phyloP scores from a whole-genome alignment of 345 rosid species.

The Raphanus raphanistrum region DNA sequence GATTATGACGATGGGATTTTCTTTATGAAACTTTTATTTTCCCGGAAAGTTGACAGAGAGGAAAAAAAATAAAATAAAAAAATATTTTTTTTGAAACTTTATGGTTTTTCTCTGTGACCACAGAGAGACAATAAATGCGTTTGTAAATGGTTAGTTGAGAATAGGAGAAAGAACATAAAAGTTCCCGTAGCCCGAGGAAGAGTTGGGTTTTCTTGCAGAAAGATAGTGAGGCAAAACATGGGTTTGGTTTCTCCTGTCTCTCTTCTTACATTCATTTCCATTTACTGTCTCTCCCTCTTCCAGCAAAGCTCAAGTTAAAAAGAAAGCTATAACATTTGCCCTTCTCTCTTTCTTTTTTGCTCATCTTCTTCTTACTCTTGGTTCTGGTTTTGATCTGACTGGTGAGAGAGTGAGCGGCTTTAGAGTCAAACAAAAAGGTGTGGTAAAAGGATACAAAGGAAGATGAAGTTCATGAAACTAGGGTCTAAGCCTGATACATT shows the following conservation, averaged over 20 bases:
- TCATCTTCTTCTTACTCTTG: background rate
- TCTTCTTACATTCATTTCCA: slow-evolving; percentile 38
- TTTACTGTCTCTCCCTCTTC: slow-evolving; percentile 43
- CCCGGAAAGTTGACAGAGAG: slow-evolving; percentile 31
- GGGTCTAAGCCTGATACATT: slow-evolving; percentile 92
- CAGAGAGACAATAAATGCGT: slow-evolving; percentile 36
- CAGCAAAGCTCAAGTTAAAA: slow-evolving; percentile 20
- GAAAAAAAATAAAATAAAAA: background rate
- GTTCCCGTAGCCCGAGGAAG: slow-evolving; percentile 42
- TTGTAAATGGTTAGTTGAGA: slow-evolving; percentile 34
- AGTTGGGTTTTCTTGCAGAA: slow-evolving; percentile 27
- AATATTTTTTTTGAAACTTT: slow-evolving; percentile 18
- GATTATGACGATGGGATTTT: slow-evolving; percentile 33
- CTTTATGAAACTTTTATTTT: slow-evolving; percentile 27
- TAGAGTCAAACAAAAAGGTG: slow-evolving; percentile 21
- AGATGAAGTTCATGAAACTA: slow-evolving; percentile 94
- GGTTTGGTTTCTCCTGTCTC: slow-evolving; percentile 42
- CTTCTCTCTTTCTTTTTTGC: background rate
- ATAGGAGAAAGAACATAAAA: slow-evolving; percentile 22
- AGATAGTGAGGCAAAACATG: slow-evolving; percentile 43
- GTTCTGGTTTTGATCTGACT: slow-evolving; percentile 13
- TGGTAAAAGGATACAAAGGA: slow-evolving; percentile 23
- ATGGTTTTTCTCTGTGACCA: slow-evolving; percentile 25
- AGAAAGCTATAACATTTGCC: background rate
- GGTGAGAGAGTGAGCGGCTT: background rate